A percentile compares a stretch with the other conserved stretches of the same genome.
Conservation (phyloP, 1,284 basidiomycete species). For the Paramarasmius palmivorus region DNA sequence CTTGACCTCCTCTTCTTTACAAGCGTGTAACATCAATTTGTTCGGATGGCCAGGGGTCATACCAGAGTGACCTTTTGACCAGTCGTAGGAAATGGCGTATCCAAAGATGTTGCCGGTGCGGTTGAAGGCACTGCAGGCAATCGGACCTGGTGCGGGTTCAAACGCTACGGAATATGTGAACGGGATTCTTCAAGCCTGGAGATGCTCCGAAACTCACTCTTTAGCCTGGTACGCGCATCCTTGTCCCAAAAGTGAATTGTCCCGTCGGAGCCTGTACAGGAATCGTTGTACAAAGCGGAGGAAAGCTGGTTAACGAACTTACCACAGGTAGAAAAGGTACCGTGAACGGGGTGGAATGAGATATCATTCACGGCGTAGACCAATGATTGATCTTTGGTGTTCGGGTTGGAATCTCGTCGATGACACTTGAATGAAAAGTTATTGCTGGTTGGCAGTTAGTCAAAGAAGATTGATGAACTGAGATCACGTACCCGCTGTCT, state of each 20-base stretch:
- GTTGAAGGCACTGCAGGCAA: constrained; percentile 81
- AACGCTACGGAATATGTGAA: constrained; percentile 49
- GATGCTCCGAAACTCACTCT: constrained; percentile 54
- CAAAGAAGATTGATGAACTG: not conserved
- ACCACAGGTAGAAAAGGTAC: constrained; percentile 94
- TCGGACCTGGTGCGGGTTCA: constrained; percentile 67
- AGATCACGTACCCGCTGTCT: constrained; percentile 53
- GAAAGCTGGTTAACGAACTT: constrained; percentile 37
- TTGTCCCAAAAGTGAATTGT: constrained; percentile 91
- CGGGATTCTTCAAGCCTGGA: not conserved
- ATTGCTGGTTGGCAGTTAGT: constrained; percentile 41
- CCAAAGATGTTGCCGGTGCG: constrained; percentile 87
- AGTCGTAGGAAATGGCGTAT: constrained; percentile 88
- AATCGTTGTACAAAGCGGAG: constrained; percentile 19
- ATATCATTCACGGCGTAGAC: constrained; percentile 91
- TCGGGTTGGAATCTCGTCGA: constrained; percentile 71
- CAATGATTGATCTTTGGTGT: constrained; percentile 72
- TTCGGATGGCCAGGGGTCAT: constrained; percentile 81
- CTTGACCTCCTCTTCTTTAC: constrained; percentile 88
- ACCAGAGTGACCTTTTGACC: constrained; percentile 87
- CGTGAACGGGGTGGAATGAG: constrained; percentile 89
- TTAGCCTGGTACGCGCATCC: constrained; percentile 85
- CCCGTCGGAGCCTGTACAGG: constrained; percentile 64
- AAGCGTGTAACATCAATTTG: constrained; percentile 88
- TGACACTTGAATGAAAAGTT: constrained; percentile 99